Conservation (phyloP, 2,329 filamentous ascomycete genomes). For the Calcarisporium arbuscula region DNA sequence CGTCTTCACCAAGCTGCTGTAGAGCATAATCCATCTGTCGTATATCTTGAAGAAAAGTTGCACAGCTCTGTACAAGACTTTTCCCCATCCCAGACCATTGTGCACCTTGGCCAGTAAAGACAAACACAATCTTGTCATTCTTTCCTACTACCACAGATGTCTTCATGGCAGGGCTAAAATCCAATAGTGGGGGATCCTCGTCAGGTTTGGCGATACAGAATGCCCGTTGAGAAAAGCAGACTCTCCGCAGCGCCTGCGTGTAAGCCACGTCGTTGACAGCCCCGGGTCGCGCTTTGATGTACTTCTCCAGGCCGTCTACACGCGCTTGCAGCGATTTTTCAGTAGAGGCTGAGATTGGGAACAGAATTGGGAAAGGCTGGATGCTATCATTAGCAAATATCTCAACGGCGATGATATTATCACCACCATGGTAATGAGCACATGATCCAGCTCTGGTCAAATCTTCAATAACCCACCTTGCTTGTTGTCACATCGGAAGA, state of each 20-base stretch:
- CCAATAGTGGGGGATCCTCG: background rate
- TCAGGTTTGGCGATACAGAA: background rate
- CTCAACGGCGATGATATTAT: background rate
- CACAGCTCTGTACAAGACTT: conserved; percentile 9
- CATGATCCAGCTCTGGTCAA: too few species aligned
- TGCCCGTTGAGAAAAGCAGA: background rate
- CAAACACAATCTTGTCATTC: too few species aligned
- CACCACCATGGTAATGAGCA: background rate
- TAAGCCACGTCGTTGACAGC: conserved; percentile 4
- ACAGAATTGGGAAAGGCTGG: background rate
- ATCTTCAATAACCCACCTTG: background rate
- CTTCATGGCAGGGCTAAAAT: background rate
- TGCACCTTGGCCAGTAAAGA: conserved; percentile 19
- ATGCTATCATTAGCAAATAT: background rate
- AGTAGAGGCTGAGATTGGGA: background rate
- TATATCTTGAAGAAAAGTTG: conserved; percentile 7
- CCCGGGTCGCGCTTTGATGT: background rate
- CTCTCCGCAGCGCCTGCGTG: conserved; percentile 5
- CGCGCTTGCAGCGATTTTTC: background rate
- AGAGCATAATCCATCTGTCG: conserved; percentile 9
- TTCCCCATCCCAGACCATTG: conserved; percentile 19
- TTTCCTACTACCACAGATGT: too few species aligned
- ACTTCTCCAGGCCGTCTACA: background rate
- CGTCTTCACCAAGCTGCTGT: background rate
- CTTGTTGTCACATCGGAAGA: background rate